Evolutionary conservation across 164 flowering plant species (phyloP).

Genomic region (Paratinospora sagittata): DNA sequence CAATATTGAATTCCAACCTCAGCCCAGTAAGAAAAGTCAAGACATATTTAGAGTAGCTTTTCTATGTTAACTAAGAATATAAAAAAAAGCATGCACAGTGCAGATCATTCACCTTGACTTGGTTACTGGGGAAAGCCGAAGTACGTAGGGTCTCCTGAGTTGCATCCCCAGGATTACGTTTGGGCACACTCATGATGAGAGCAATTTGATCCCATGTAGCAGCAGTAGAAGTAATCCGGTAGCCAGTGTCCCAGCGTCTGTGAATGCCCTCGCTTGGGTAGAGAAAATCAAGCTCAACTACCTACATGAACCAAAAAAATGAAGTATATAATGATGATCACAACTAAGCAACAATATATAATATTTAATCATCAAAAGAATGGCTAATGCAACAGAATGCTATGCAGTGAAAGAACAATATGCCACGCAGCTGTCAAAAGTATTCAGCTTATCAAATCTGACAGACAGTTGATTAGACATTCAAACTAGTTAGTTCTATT

Average conservation of each 20-base stretch:
- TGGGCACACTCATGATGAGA: slow-evolving; percentile 57
- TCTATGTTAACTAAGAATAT: too few species aligned
- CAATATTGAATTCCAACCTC: not conserved
- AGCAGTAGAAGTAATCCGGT: slow-evolving; percentile 61
- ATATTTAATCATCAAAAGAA: too few species aligned
- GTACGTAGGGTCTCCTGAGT: slow-evolving; percentile 73
- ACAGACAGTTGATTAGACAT: too few species aligned
- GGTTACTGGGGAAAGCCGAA: slow-evolving; percentile 67
- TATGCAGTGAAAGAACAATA: too few species aligned
- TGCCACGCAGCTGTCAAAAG: too few species aligned
- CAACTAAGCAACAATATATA: too few species aligned
- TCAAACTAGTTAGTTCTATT: too few species aligned
- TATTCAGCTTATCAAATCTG: too few species aligned
- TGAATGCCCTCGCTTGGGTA: slow-evolving; percentile 84
- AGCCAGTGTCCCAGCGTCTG: slow-evolving; percentile 60
- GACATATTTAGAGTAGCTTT: too few species aligned
- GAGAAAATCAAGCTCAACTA: slow-evolving; percentile 75
- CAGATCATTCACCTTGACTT: slow-evolving; percentile 71
- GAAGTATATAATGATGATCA: not conserved
- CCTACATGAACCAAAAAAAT: slow-evolving; percentile 26
- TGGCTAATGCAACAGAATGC: too few species aligned
- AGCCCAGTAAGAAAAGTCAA: not conserved
- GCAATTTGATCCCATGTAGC: slow-evolving; percentile 75
- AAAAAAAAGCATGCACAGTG: slow-evolving; percentile 15
- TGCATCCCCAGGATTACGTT: slow-evolving; percentile 50